Base-by-base conservation (phyloP, 2,329 filamentous ascomycete species). In the Penicillium verrucosum region DNA sequence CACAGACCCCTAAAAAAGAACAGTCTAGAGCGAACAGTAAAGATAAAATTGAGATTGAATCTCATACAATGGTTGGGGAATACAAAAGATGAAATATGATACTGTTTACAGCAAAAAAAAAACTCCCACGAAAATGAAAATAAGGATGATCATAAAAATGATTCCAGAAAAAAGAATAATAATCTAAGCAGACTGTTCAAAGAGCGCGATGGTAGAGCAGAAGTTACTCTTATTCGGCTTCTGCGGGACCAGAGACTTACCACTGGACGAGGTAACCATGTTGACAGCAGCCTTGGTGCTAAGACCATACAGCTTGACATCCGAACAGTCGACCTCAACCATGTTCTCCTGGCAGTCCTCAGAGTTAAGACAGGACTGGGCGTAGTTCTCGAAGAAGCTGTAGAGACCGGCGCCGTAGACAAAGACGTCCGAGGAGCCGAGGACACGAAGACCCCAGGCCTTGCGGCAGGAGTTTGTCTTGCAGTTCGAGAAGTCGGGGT, bases 341-440 rank as follows among this genome's bases (percentile, higher is more conserved):
- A 94, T 92, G 75, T 91, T 88, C 56, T 86, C 80, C 75, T 93
- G 90, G 78, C 90, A 94, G 63, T 82, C 84, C 70, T 89, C 82
- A 10, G 80, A 80, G 37, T 75, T 73, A 16, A 92, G 81, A 66
- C 90, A 94, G 18, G 80, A 79, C 74, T 92, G 88, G 37, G 76
- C 78, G 75, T 93, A 93, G 80, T 92, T 90, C 73, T 93, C 84
- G 69, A 91, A 93, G 82, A 93, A 93, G 63, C 82, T 87, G 81
- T 93, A 93, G 57, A 92, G 76, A 27, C 89, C 89, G 5, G 84
- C 87, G 44, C 89, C 89, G 68, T 87, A 90, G 66, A 92, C 75
- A 68, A 82, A 84, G 18, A 92, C 71, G 59, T 90, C 82, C 10
- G 79, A 80, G 3, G 87, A 90, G 72, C 88, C 82, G 54, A 84